Conservation (phyloP, 306 rosid genomes). For the Castanea sativa region DNA sequence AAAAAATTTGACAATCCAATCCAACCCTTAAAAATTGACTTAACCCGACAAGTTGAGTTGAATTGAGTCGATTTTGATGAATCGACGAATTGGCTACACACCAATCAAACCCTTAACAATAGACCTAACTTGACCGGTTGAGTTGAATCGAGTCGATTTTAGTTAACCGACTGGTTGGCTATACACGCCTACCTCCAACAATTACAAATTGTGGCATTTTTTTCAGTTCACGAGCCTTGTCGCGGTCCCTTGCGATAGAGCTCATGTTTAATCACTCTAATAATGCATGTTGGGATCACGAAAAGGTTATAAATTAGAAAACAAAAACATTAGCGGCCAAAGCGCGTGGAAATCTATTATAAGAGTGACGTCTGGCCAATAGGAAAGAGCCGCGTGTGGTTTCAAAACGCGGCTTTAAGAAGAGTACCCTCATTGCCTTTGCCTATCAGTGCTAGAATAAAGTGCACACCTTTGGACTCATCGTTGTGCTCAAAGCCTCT, state of each 20-base stretch:
- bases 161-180: no score
- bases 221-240: slow-evolving; percentile 73
- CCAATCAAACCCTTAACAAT: no score
- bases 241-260: slow-evolving; percentile 43
- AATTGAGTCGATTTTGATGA: no score
- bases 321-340: slow-evolving; percentile 50
- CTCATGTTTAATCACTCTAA: slow-evolving; percentile 33
- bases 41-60: rapidly evolving
- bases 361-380: slow-evolving; percentile 19
- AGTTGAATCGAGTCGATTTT: no score
- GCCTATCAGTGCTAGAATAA: background rate
- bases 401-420: slow-evolving; percentile 1
- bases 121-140: no score
- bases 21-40: no score
- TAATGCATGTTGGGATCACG: slow-evolving; percentile 54
- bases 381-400: background rate
- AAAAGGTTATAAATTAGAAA: slow-evolving; percentile 46
- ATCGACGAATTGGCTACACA: no score
- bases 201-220: slow-evolving; percentile 40
- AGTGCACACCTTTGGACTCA: background rate
- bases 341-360: slow-evolving; percentile 39
- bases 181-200: background rate
- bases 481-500: background rate
- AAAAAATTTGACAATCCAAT: no score
- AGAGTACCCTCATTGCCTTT: slow-evolving; percentile 1